These are phyloP conservation scores for Chaetomium cochliodes DNA, from an alignment of 495 filamentous ascomycete species.

Conservation along the genomic window DNA sequence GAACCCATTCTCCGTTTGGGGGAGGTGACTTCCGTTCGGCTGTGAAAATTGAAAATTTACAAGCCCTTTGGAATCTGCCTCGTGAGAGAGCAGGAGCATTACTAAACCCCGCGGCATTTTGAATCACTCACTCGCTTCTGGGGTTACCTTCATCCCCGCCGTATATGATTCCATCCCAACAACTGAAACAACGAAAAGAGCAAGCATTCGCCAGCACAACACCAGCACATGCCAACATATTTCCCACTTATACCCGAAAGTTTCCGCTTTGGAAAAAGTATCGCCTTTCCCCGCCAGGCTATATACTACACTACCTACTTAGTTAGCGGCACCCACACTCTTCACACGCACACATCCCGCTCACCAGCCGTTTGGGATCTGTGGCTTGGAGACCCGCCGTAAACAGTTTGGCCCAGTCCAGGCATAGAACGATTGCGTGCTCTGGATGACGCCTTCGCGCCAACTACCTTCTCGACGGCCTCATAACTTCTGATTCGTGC, in stretches of 20 bases:
- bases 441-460: constrained; percentile 33
- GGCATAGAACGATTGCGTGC: constrained; percentile 34
- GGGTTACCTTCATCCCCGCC: no score
- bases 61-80: no score
- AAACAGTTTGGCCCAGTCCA: constrained; percentile 23
- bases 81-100: constrained; percentile 1
- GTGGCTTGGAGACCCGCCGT: background rate
- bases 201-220: no score
- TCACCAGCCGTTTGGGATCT: background rate
- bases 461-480: constrained; percentile 1
- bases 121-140: background rate
- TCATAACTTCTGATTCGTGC: constrained; percentile 21
- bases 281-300: background rate
- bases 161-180: background rate
- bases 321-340: background rate
- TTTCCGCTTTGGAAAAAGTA: background rate
- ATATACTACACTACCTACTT: no score
- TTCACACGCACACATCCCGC: background rate
- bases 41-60: background rate
- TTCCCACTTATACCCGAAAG: background rate
- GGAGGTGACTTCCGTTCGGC: background rate
- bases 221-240: background rate
- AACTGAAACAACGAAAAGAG: background rate
- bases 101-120: constrained; percentile 12
- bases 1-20: constrained; percentile 20